phyloP scores from a whole-genome alignment of 1,139 yeast species.

The Debaryomyces robertsiae region DNA sequence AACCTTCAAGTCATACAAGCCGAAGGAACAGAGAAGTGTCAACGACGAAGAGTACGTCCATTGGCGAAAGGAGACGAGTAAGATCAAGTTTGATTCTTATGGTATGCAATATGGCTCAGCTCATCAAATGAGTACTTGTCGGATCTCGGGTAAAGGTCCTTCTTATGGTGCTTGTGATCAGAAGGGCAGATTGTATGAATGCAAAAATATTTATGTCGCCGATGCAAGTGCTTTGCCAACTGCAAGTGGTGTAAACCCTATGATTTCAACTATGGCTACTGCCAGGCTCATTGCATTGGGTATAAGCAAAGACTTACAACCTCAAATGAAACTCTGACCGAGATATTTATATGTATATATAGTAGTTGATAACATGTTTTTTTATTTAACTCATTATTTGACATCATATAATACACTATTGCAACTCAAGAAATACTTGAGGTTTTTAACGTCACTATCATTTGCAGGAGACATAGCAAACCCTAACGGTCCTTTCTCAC shows the following conservation, averaged over 20 bases:
- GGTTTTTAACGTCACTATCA: constrained; percentile 35
- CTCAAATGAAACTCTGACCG: constrained; percentile 31
- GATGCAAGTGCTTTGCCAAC: constrained; percentile 61
- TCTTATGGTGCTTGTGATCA: constrained; percentile 50
- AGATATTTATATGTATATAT: neutral
- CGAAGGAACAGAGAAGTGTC: constrained; percentile 43
- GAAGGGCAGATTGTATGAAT: constrained; percentile 54
- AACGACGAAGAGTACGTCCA: constrained; percentile 48
- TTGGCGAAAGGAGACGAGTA: constrained; percentile 43
- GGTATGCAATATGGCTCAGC: constrained; percentile 52
- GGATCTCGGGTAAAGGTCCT: constrained; percentile 56
- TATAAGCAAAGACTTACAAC: constrained; percentile 37
- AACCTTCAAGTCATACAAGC: constrained; percentile 40
- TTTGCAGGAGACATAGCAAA: constrained; percentile 52
- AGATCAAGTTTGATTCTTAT: constrained; percentile 29
- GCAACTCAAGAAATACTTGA: constrained; percentile 47
- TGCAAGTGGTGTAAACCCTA: constrained; percentile 64
- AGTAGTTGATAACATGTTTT: neutral
- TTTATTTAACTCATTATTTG: neutral
- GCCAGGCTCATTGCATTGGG: constrained; percentile 42
- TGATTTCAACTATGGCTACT: constrained; percentile 46
- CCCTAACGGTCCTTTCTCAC: constrained; percentile 77
- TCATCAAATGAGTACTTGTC: constrained; percentile 63
- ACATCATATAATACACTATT: constrained; percentile 45
- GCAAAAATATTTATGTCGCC: constrained; percentile 55